Evolutionary conservation across 306 rosid species (phyloP).

Genomic region (Rosa multiflora): DNA sequence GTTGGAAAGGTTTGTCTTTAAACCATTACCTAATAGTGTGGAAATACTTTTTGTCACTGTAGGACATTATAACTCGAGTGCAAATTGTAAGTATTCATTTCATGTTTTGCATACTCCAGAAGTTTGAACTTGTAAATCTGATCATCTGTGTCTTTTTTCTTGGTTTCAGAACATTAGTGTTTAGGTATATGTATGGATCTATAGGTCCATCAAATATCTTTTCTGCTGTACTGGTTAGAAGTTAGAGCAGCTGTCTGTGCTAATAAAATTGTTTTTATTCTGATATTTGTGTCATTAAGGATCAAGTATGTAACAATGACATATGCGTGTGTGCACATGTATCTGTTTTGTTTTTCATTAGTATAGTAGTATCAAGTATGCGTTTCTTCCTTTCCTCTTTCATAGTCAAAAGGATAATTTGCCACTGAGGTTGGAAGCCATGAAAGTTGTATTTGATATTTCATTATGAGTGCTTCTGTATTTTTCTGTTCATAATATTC

Average conservation of each 20-base stretch:
- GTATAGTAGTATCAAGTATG: too few relatives aligned
- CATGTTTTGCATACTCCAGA: neutral
- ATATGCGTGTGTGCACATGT: too few relatives aligned
- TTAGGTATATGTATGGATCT: neutral
- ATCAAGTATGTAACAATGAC: too few relatives aligned
- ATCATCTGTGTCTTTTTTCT: neutral
- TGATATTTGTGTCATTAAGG: too few relatives aligned
- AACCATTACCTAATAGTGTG: constrained; percentile 16
- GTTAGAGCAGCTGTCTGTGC: too few relatives aligned
- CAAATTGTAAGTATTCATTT: neutral
- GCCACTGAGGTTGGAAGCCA: neutral
- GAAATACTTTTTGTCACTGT: neutral
- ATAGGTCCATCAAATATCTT: neutral
- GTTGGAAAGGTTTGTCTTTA: constrained; percentile 71
- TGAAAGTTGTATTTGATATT: neutral
- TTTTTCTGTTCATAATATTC: neutral
- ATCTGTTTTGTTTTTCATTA: too few relatives aligned
- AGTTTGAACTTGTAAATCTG: neutral
- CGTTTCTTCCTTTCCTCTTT: too few relatives aligned
- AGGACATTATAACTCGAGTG: neutral
- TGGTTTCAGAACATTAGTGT: neutral
- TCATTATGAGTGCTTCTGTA: neutral
- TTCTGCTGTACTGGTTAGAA: too few relatives aligned
- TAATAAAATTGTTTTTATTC: too few relatives aligned
- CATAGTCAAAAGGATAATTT: too few relatives aligned